Percentiles rank a stretch among this genome's conserved stretches.
Evolutionary conservation across 805 yeast species (phyloP).

Genomic region (Starmerella potacharoeniae): DNA sequence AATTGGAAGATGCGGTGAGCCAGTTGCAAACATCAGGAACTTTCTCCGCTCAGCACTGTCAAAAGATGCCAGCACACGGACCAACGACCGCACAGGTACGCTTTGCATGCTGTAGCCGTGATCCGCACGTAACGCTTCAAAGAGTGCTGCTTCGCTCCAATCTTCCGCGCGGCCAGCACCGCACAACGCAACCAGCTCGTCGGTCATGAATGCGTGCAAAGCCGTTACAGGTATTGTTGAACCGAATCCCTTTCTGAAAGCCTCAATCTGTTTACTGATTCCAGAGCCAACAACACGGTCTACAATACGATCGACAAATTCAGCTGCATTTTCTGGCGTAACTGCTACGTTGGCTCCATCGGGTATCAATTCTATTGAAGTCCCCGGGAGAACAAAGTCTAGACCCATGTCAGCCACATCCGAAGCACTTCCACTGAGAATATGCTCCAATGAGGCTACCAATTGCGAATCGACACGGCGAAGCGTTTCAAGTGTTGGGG

Average conservation of each 20-base stretch:
- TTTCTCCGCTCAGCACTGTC: constrained; percentile 45
- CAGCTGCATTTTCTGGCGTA: constrained; percentile 41
- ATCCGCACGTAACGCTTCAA: constrained; percentile 60
- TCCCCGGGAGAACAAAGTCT: constrained; percentile 69
- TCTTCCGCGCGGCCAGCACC: constrained; percentile 56
- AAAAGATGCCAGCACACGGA: constrained; percentile 52
- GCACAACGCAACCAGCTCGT: constrained; percentile 58
- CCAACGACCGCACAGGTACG: constrained; percentile 44
- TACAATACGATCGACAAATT: constrained; percentile 45
- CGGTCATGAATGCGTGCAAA: constrained; percentile 56
- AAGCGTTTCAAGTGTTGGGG: constrained; percentile 7
- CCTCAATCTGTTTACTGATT: constrained; percentile 47
- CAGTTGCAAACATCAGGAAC: constrained; percentile 81
- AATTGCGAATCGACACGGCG: constrained; percentile 19
- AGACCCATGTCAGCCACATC: constrained; percentile 46
- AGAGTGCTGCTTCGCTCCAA: constrained; percentile 52
- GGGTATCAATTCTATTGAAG: constrained; percentile 44
- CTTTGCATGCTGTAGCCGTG: constrained; percentile 80
- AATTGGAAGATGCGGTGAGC: constrained; percentile 83
- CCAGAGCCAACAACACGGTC: constrained; percentile 55
- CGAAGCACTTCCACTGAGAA: constrained; percentile 29
- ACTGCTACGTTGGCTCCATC: constrained; percentile 46
- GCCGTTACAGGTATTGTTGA: constrained; percentile 70
- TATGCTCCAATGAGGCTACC: constrained; percentile 13
- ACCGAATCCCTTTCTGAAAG: constrained; percentile 72